phyloP scores from a whole-genome alignment of 176 grass and related monocot species.

The Lolium rigidum region DNA sequence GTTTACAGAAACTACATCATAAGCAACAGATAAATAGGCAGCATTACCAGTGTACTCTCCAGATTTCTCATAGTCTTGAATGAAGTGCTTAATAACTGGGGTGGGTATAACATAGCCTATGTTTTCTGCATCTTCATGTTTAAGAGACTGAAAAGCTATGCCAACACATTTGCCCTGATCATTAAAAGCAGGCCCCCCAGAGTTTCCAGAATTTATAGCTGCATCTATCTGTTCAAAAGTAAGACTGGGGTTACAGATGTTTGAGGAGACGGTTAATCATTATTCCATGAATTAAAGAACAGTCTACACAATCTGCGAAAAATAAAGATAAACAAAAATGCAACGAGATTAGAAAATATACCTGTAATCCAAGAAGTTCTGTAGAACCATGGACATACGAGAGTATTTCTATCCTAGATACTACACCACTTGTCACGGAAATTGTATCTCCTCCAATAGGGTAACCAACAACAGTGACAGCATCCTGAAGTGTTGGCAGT shows the following conservation, averaged over 20 bases:
- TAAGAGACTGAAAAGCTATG: constrained; percentile 99
- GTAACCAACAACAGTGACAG: constrained; percentile 93
- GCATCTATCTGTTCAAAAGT: constrained; percentile 89
- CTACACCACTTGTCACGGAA: constrained; percentile 96
- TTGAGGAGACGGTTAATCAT: not conserved
- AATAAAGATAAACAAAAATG: constrained; percentile 3
- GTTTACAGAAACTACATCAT: constrained; percentile 1
- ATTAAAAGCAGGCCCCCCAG: constrained; percentile 94
- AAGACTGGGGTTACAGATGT: constrained; percentile 32
- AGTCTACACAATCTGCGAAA: not conserved
- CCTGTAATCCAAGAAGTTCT: constrained; percentile 94
- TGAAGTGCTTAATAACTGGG: constrained; percentile 95
- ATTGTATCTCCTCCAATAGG: constrained; percentile 99
- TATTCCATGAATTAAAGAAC: not conserved
- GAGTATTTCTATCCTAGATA: constrained; percentile 97
- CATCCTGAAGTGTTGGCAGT: constrained; percentile 95
- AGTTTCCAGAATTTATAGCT: constrained; percentile 99
- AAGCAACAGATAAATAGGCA: constrained; percentile 12
- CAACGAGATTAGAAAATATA: constrained; percentile 43
- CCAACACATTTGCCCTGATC: constrained; percentile 89
- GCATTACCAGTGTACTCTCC: constrained; percentile 84
- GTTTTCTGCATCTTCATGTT: constrained; percentile 99
- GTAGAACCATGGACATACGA: constrained; percentile 99
- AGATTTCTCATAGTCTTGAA: constrained; percentile 87
- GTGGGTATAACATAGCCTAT: constrained; percentile 99